Base-by-base conservation (phyloP, 2,329 filamentous ascomycete genomes). In the Lomentospora prolificans region DNA sequence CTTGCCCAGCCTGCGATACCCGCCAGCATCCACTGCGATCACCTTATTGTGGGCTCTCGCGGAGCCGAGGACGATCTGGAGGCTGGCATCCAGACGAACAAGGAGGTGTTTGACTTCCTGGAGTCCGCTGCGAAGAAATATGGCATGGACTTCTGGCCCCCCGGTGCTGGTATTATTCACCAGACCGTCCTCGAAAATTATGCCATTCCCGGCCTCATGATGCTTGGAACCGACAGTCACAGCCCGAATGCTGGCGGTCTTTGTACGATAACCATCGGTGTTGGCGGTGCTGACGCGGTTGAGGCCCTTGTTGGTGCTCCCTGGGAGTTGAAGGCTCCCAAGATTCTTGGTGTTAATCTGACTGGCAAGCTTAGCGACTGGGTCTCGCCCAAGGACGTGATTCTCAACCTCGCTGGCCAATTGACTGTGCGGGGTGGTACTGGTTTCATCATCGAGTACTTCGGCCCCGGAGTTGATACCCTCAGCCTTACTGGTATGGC, bases 171-270 rank as follows among this genome's bases (percentile, higher is more conserved):
- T 60, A 96, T 96, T 62, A 96, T 99, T 62, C 94, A 99, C 73
- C 94, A 99, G 79, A 95, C 89, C 54, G 94, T 99, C 22, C 74
- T 99, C 64, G 94, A 99, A 76, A 97, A 99, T 74, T 99, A 99
- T 68, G 89, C 91, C 31, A 84, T 92, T n/a, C 94, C 94, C 19
- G 94, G 94, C 52, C 73, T 97, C 63, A 96, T 99, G 91, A 97
- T 99, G 90, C 81, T 99, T 41, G 94, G 94, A 56, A 99, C 94
- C 28, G 94, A 99, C 72, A 95, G 89, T 65, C 94, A 99, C 72
- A 96, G 90, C 50, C 94, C 94, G 46, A 99, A 97, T 67, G 94
- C 90, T n/a, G 94, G 94, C 64, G 94, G 94, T 58, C 76, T 97
- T 55, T 90, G 88, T 62, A 91, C 90, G 3, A 90, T 96, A 64